Base-by-base conservation (phyloP, 768 basidiomycete genomes). In the Gloeopeniophorella convolvens region DNA sequence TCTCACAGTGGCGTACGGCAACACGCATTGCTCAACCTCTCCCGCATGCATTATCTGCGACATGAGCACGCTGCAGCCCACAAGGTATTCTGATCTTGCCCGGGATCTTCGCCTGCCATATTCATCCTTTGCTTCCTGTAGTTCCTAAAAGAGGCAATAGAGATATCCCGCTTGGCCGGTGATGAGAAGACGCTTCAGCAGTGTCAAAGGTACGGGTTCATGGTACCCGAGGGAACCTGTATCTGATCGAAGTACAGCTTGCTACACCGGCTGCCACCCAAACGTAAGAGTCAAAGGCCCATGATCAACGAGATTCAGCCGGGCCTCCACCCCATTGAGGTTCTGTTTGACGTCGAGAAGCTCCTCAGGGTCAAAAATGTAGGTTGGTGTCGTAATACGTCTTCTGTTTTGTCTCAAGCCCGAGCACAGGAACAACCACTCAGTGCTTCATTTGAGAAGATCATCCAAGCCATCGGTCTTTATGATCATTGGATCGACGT, bases 101-200 rank as follows among this genome's bases (percentile, higher is more conserved):
- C 4, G 15, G n/a, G 27, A 21, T 31, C 10, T 21, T 32, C 33
- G 50, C 13, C 7, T 35, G n/a, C 5, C 11, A 5, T 26, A 20
- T 28, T 30, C 15, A 41, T n/a, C 53, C 55, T 50, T 30, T 56
- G 16, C 27, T 40, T 23, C 46, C 47, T 33, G 0, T 57, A 92
- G 89, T 69, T 85, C 45, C 66, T 91, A 12, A 70, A 75, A 27
- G 89, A 92, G 68, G 89, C 88, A 2, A 82, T 91, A 52, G 75
- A 77, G 36, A 80, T 85, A n/a, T 77, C 88, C 45, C 78, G 89
- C 45, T 82, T 81, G 7, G 77, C 72, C 26, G 80, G 81, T 28
- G 89, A 92, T 64, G 79, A 75, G 45, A 59, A 80, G 39, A 83
- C 83, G 10, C 69, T 91, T 42, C 85, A 89, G 57, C 84, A 88